Percentiles rank a stretch among this genome's conserved stretches.
Evolutionary conservation across 495 filamentous ascomycete species (phyloP).

Genomic region (Aspergillus incahuasiensis): DNA sequence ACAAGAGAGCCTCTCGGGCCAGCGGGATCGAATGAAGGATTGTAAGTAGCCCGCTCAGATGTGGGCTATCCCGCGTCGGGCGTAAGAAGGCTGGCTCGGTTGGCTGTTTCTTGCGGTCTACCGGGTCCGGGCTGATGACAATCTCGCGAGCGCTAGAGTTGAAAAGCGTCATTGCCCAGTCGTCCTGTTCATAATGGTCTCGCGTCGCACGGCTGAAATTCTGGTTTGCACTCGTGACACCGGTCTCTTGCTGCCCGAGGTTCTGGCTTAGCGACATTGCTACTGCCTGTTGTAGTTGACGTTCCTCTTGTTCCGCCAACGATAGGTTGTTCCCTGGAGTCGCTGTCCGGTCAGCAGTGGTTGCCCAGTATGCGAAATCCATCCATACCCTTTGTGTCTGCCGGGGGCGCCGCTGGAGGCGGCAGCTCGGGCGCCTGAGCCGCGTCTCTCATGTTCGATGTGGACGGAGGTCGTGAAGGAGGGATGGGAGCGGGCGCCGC

Average conservation of each 20-base stretch:
- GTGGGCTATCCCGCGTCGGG: conserved; percentile 53
- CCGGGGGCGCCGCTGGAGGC: conserved; percentile 12
- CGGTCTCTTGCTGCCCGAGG: conserved; percentile 52
- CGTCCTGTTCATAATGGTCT: conserved; percentile 61
- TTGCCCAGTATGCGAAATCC: background rate
- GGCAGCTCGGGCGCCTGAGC: background rate
- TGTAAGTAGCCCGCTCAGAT: conserved; percentile 65
- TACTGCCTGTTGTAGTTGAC: conserved; percentile 55
- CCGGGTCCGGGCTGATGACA: conserved; percentile 54
- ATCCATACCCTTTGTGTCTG: conserved; percentile 20
- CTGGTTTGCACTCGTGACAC: conserved; percentile 43
- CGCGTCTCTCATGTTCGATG: conserved; percentile 43
- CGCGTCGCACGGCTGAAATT: conserved; percentile 72
- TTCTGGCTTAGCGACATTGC: conserved; percentile 47
- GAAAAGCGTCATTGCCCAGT: conserved; percentile 72
- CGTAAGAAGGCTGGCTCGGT: conserved; percentile 69
- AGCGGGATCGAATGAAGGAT: conserved; percentile 84
- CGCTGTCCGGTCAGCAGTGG: conserved; percentile 23
- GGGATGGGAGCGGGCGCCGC: conserved; percentile 37
- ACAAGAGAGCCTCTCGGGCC: conserved; percentile 68
- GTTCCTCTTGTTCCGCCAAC: conserved; percentile 50
- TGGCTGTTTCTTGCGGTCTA: conserved; percentile 53
- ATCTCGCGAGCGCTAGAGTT: conserved; percentile 54
- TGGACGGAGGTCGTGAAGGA: conserved; percentile 66
- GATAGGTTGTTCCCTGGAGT: conserved; percentile 41